Base-by-base conservation (phyloP, 2,329 filamentous ascomycete genomes). In the Xylariales sp. region DNA sequence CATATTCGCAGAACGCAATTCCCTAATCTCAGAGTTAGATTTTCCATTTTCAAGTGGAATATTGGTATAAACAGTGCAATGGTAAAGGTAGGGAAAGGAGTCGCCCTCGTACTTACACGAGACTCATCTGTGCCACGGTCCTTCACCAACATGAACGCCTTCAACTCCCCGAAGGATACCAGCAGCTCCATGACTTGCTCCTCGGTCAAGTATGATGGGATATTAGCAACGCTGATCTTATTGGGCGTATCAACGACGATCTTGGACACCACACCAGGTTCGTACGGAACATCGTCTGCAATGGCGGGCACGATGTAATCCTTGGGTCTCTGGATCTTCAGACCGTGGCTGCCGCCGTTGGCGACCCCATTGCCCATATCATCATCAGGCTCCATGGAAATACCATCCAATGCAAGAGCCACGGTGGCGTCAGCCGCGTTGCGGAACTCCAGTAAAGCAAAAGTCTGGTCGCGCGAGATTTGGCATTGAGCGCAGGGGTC, bases 1-100 rank as follows among this genome's bases (percentile, higher is more conserved):
- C 73, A 52, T 96, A 98, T 63, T 98, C 94, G 65, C 88, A 95
- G 69, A 98, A 98, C 1, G 91, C 91, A 52, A 98, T 89, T 21
- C 93, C 93, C 84, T 95, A 8, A 25, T 25, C 8, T 8, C 23
- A 25, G 23, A 48, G 21, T 15, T 33, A 18, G n/a, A n/a, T 11
- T 13, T 16, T 13, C 6, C n/a, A 16, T 5, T 16, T 14, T 16
- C 11, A 33, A n/a, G 11, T 23, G 16, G 18, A 39, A 31, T 27
- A 31, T 21, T 20, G 35, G 15, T 11, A 37, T 36, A 40, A 17
- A 69, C n/a, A n/a, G n/a, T n/a, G n/a, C n/a, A n/a, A n/a, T n/a
- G n/a, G n/a, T n/a, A n/a, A n/a, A n/a, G n/a, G n/a, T n/a, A n/a
- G n/a, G n/a, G n/a, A n/a, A n/a, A n/a, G n/a, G n/a, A n/a, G n/a